phyloP scores from a whole-genome alignment of 352 stramenopile species.

The Globisporangium perplexum region DNA sequence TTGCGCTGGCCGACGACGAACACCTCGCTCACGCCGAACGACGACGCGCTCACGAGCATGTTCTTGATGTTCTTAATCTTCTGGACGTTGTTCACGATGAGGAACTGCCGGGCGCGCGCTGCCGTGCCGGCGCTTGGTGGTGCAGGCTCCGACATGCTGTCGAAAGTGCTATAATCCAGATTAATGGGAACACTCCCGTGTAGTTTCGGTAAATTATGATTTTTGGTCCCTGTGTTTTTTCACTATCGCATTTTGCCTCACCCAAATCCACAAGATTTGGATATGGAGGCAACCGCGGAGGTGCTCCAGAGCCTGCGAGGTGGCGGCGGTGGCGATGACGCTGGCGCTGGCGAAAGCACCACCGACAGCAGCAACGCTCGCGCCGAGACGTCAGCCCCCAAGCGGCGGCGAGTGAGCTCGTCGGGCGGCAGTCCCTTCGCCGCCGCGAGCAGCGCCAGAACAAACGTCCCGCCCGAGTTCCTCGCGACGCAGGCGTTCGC shows the following conservation, averaged over 20 bases:
- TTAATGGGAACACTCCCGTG: too few relatives aligned
- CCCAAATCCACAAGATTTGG: too few relatives aligned
- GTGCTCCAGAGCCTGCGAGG: constrained; percentile 6
- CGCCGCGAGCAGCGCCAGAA: constrained; percentile 4
- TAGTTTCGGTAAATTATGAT: too few relatives aligned
- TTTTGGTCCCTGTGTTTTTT: too few relatives aligned
- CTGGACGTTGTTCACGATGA: constrained; percentile 93
- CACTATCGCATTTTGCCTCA: too few relatives aligned
- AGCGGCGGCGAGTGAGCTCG: not conserved
- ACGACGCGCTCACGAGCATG: constrained; percentile 75
- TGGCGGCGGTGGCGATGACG: not conserved
- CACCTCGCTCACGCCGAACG: constrained; percentile 79
- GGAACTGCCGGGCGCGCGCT: constrained; percentile 33
- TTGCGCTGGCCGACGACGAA: constrained; percentile 89
- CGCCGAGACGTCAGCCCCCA: not conserved
- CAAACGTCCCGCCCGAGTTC: constrained; percentile 38
- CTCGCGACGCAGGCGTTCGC: constrained; percentile 35
- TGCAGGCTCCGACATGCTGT: too few relatives aligned
- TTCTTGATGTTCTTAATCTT: constrained; percentile 89
- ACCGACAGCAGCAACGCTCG: not conserved
- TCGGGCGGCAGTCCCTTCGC: not conserved
- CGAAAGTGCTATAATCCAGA: too few relatives aligned
- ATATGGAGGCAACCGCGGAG: not conserved
- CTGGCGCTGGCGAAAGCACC: too few relatives aligned
- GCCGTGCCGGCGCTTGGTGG: not conserved